Evolutionary conservation across 768 basidiomycete species (phyloP).

Genomic region (Xerocomellus intermedius): DNA sequence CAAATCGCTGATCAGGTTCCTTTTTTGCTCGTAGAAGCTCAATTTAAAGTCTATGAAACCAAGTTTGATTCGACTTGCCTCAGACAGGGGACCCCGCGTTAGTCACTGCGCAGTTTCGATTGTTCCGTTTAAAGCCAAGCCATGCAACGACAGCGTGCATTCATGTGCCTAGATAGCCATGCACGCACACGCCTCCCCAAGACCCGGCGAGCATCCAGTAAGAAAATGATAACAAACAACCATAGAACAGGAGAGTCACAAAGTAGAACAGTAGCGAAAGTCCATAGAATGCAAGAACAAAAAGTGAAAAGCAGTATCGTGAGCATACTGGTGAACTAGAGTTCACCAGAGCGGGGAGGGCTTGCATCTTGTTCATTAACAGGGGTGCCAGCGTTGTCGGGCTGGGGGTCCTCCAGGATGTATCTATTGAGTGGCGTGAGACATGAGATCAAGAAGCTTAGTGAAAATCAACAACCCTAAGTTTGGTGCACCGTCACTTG

Average conservation of each 20-base stretch:
- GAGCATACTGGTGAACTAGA: constrained; percentile 7
- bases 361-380: constrained; percentile 2
- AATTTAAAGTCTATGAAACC: background rate
- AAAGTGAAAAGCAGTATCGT: background rate
- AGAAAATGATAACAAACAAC: background rate
- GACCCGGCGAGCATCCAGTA: background rate
- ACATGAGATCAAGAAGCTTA: background rate
- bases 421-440: constrained; percentile 19
- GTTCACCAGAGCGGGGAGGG: constrained; percentile 1
- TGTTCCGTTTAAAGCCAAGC: constrained; percentile 8
- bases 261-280: background rate
- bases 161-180: constrained; percentile 16
- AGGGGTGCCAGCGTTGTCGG: background rate
- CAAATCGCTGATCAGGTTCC: constrained; percentile 8
- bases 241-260: background rate
- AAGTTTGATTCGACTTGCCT: constrained; percentile 12
- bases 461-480: constrained; percentile 17
- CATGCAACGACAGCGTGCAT: constrained; percentile 21
- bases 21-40: background rate
- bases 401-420: background rate
- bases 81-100: constrained; percentile 11
- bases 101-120: constrained; percentile 12
- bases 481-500: background rate
- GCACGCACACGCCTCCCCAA: background rate
- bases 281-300: constrained; percentile 1